Evolutionary conservation across 164 flowering plant species (phyloP), one percentile per base, ranked within the genome.

Genomic region (Liriodendron chinense): DNA sequence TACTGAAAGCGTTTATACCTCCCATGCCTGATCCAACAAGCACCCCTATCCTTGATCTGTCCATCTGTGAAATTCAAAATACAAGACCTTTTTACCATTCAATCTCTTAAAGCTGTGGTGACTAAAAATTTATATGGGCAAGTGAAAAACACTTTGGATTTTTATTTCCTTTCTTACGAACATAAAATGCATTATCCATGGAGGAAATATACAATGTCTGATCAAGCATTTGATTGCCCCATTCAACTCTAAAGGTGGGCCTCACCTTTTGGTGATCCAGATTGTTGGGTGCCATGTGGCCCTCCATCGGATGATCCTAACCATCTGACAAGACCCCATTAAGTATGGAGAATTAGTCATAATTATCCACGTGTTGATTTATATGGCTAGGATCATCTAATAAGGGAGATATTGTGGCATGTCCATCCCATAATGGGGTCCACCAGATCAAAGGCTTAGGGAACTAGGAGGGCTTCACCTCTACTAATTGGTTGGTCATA

Each of bases 21-120:
- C 96, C 96, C 94, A 91, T 87, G 47, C 92, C 92, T 20, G 96
- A 16, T 34, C 96, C 96, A 2, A 91, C 89, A 68, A 78, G 69
- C 64, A 78, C 80, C 18, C 80, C 76, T 25, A 78, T 73, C 53
- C 72, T 69, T 18, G 80, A 78, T 50, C 47, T 82, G 76, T 91
- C 94, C 89, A 91, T 87, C 94, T 89, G 83, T 68, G 43, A 59
- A 69, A 69, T 21, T 70, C 13, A 48, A 53, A 74, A 50, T 2
- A 20, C 47, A 26, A 67, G 69, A 34, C 25, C 66, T 18, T 21
- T 7, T n/a, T 20, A 57, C 72, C 20, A 2, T 56, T 70, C 14
- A 4, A 67, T 64, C 26, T 64, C 34, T 8, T 1, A 9, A 71
- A 47, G 13, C 9, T 24, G 47, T 16, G 12, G 9, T 20, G 10